Evolutionary conservation across 192 early-diverging fungal species (phyloP), one percentile per base, ranked within the genome.

Genomic region (Coemansia sp.): DNA sequence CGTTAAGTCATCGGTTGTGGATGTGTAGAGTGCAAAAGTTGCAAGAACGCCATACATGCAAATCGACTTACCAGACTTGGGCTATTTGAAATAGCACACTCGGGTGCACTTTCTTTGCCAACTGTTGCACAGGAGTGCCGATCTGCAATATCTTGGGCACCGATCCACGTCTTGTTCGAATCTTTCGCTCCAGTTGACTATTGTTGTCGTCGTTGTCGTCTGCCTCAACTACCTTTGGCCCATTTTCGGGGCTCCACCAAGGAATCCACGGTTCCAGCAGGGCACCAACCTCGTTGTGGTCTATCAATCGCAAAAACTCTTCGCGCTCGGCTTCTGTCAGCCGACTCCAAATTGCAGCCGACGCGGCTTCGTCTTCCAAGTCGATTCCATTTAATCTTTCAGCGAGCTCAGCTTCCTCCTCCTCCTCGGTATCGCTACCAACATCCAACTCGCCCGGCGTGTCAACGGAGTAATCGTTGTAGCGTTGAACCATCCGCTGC

Each of bases 1-100:
- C 8, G 2, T 16, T 3, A 10, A 6, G 6, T 7, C 16, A 57
- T 6, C 31, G n/a, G 31, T n/a, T 57, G 54, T n/a, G 31, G 4
- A 21, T 3, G 9, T 33, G n/a, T 4, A 54, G 16, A 2, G 31
- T 33, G 2, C 5, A 35, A 41, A 35, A 42, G 14, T 34, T 5
- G 35, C 24, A 29, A 61, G 42, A 48, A 17, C 16, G 7, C 31
- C 19, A 45, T 39, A 39, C n/a, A 42, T 21, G 50, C 19, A 50
- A 50, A 21, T 21, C 7, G 10, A 45, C 71, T 63, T 73, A 62
- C 72, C 66, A 53, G 10, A 73, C 31, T 59, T 82, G 79, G 2
- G 56, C 56, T 11, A 82, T 72, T 66, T 82, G 79, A 33, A 75
- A 68, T 29, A 82, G 41, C 10, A 82, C 79, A 21, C 79, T 82